Evolutionary conservation across 345 rosid genomes (phyloP).

Genomic region (Pistacia vera): DNA sequence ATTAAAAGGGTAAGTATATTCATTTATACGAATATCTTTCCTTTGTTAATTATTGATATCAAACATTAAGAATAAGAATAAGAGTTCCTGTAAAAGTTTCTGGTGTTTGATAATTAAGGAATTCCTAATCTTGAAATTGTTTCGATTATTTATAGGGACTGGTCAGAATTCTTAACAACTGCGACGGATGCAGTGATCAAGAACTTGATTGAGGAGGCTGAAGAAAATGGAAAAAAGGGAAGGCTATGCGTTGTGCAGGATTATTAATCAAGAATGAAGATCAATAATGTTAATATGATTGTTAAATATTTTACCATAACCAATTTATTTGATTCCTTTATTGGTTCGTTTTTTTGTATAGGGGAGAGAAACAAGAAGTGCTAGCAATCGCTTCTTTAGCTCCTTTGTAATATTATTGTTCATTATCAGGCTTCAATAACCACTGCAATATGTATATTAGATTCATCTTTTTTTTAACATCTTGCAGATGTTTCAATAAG

Average conservation of each 20-base stretch:
- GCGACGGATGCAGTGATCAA: conserved; percentile 69
- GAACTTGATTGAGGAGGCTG: conserved; percentile 66
- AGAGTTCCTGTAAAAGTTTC: too few relatives aligned
- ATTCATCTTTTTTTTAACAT: not conserved
- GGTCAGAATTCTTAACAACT: conserved; percentile 69
- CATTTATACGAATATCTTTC: too few relatives aligned
- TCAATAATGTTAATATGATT: not conserved
- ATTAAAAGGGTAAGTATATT: conserved; percentile 47
- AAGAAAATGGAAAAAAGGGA: conserved; percentile 22
- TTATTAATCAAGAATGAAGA: conserved; percentile 12
- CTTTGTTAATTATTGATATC: too few relatives aligned
- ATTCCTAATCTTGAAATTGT: not conserved
- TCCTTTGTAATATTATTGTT: not conserved
- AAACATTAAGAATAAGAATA: too few relatives aligned
- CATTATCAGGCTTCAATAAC: not conserved
- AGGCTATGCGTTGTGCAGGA: conserved; percentile 19
- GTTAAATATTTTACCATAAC: not conserved
- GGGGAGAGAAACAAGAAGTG: not conserved
- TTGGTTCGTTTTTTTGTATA: not conserved
- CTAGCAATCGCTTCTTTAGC: not conserved
- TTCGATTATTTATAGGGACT: conserved; percentile 50
- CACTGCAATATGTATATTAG: not conserved
- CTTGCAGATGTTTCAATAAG: conserved; percentile 14
- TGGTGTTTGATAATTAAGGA: too few relatives aligned
- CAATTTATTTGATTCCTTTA: conserved; percentile 1